A percentile compares a stretch with the other conserved stretches of the same genome.
phyloP scores from a whole-genome alignment of 23 red algal genomes.

The Gracilaria gracilis region DNA sequence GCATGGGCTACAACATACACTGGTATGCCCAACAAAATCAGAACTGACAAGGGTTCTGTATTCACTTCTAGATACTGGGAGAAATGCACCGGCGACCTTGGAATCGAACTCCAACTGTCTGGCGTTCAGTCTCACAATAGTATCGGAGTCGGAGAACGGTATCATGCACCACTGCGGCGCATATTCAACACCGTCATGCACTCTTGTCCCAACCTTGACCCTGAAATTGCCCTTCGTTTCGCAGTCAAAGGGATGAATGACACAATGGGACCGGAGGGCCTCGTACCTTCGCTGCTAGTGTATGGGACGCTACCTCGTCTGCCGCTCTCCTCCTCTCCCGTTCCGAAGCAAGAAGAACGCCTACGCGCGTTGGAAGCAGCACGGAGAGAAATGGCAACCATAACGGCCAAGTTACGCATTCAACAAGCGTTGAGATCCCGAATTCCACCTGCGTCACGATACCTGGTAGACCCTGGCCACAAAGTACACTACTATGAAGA shows the following conservation, averaged over 20 bases:
- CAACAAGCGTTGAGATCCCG: too few relatives aligned
- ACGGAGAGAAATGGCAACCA: background rate
- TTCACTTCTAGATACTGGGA: slow-evolving; percentile 38
- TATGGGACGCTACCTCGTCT: background rate
- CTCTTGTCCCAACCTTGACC: background rate
- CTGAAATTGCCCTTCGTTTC: background rate
- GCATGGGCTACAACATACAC: slow-evolving; percentile 36
- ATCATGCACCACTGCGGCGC: slow-evolving; percentile 32
- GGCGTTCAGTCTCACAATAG: slow-evolving; percentile 54
- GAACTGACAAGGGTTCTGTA: slow-evolving; percentile 24
- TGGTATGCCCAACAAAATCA: slow-evolving; percentile 26
- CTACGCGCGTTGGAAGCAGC: background rate
- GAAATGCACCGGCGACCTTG: slow-evolving; percentile 3
- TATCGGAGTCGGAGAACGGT: slow-evolving; percentile 38
- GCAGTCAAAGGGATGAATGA: slow-evolving; percentile 24
- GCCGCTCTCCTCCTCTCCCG: background rate
- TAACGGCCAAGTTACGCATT: background rate
- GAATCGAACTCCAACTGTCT: slow-evolving; percentile 36
- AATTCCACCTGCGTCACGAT: too few relatives aligned
- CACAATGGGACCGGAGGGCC: slow-evolving; percentile 19
- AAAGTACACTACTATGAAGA: too few relatives aligned
- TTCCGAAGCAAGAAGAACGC: background rate
- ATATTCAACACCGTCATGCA: slow-evolving; percentile 8
- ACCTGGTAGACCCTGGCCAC: too few relatives aligned
- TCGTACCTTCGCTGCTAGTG: background rate